Evolutionary conservation across 225 moss, liverwort and hornwort genomes (phyloP).

Genomic region (Sphagnum tenellum): DNA sequence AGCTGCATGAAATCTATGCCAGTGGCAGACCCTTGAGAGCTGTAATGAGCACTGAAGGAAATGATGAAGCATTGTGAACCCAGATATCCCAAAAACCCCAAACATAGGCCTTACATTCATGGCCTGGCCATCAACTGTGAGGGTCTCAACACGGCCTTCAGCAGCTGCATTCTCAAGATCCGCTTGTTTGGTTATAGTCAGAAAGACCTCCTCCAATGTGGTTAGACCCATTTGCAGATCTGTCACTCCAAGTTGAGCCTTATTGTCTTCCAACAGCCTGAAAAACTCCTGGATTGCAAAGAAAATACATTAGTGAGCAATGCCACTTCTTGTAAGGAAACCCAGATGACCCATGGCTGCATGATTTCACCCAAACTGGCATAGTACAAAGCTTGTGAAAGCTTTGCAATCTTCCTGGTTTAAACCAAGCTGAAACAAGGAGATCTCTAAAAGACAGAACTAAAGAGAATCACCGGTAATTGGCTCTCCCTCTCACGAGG

Average conservation of each 20-base stretch:
- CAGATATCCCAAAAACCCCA: too few relatives aligned
- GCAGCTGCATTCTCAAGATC: conserved; percentile 93
- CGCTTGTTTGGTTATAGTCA: conserved; percentile 86
- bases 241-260: conserved; percentile 55
- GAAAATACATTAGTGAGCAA: neutral
- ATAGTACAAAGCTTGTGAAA: too few relatives aligned
- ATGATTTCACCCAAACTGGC: too few relatives aligned
- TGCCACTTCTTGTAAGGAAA: too few relatives aligned
- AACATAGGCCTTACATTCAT: too few relatives aligned
- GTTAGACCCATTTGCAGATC: conserved; percentile 93
- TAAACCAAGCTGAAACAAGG: too few relatives aligned
- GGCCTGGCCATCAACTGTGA: conserved; percentile 12
- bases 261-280: conserved; percentile 49
- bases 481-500: conserved; percentile 68
- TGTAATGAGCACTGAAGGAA: too few relatives aligned
- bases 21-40: too few relatives aligned
- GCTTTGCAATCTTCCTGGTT: too few relatives aligned
- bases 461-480: conserved; percentile 29
- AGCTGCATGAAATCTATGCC: too few relatives aligned
- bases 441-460: neutral
- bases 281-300: conserved; percentile 61
- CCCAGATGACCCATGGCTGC: too few relatives aligned
- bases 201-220: conserved; percentile 91
- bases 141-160: conserved; percentile 78
- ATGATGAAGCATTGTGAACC: too few relatives aligned